Percentiles rank a stretch among this genome's conserved stretches.
These are phyloP conservation scores for Trichoderma sp. DNA, from an alignment of 2,329 filamentous ascomycete genomes.

Conservation along the genomic window DNA sequence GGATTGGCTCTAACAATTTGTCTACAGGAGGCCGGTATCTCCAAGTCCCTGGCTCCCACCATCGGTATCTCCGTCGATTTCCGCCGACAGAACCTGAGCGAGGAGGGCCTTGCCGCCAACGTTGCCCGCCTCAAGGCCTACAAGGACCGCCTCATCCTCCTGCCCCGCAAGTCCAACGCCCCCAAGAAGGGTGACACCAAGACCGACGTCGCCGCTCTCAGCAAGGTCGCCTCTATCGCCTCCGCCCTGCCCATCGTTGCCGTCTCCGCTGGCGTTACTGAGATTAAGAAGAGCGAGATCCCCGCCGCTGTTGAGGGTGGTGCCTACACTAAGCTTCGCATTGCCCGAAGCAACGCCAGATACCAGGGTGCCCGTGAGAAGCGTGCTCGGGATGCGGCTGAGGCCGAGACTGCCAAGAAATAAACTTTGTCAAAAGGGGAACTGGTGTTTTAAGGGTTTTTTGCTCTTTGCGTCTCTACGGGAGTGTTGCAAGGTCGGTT, in stretches of 20 bases:
- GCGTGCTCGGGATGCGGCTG: conserved; percentile 83
- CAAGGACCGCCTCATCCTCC: conserved; percentile 93
- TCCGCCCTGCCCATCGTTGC: conserved; percentile 70
- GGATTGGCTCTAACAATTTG: conserved; percentile 34
- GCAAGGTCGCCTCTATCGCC: conserved; percentile 47
- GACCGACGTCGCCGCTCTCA: conserved; percentile 70
- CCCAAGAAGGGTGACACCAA: conserved; percentile 91
- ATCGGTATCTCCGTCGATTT: conserved; percentile 96
- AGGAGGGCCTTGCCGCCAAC: conserved; percentile 92
- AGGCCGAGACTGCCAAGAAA: conserved; percentile 83
- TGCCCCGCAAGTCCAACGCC: conserved; percentile 92
- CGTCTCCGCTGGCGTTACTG: conserved; percentile 60
- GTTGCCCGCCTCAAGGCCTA: conserved; percentile 98
- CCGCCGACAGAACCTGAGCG: conserved; percentile 94
- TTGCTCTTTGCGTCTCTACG: conserved; percentile 41
- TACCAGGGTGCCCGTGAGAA: conserved; percentile 84
- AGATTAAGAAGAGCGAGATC: conserved; percentile 80
- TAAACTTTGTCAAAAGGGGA: conserved; percentile 48
- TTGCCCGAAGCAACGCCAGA: conserved; percentile 79
- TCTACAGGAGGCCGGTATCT: conserved; percentile 83
- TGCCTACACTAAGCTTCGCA: conserved; percentile 83
- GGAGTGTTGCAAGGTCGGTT: conserved; percentile 39
- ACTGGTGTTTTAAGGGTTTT: conserved; percentile 41
- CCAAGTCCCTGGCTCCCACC: conserved; percentile 89
- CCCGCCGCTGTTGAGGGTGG: conserved; percentile 73